phyloP scores from a whole-genome alignment of 2,329 filamentous ascomycete species.

The Fusarium agapanthi region DNA sequence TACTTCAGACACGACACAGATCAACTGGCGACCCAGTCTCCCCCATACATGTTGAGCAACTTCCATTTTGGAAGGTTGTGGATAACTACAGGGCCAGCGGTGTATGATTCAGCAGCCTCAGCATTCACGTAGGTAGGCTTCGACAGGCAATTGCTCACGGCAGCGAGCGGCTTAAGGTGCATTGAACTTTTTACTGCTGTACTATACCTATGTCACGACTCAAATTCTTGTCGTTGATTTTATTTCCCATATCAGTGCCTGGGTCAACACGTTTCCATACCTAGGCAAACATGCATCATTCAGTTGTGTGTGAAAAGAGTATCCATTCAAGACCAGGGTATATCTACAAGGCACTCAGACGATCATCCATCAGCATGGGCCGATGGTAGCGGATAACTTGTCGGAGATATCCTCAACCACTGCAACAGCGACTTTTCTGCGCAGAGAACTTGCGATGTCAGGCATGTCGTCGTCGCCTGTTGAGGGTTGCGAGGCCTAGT shows the following conservation, averaged over 20 bases:
- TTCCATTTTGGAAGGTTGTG: conserved; percentile 24
- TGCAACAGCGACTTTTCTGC: background rate
- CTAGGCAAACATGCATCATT: background rate
- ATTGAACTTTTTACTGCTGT: background rate
- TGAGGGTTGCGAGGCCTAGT: background rate
- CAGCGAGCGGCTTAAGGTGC: background rate
- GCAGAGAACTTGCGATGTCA: background rate
- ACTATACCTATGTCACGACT: background rate
- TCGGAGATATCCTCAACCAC: conserved; percentile 18
- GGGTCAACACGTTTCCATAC: conserved; percentile 14
- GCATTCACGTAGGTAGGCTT: background rate
- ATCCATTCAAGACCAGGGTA: conserved; percentile 4
- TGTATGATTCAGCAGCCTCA: background rate
- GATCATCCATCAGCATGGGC: conserved; percentile 41
- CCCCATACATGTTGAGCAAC: conserved; percentile 15
- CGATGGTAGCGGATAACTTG: conserved; percentile 31
- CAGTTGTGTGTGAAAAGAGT: conserved; percentile 14
- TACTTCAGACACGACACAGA: background rate
- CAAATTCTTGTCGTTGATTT: background rate
- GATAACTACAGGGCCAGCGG: conserved; percentile 10
- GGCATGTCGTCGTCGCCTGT: background rate
- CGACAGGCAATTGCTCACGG: background rate
- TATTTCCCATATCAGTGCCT: background rate
- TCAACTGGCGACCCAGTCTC: conserved; percentile 12
- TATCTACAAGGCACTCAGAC: conserved; percentile 36